phyloP scores from a whole-genome alignment of 176 grass and related monocot species.

The sorghum (Sorghum bicolor) region DNA sequence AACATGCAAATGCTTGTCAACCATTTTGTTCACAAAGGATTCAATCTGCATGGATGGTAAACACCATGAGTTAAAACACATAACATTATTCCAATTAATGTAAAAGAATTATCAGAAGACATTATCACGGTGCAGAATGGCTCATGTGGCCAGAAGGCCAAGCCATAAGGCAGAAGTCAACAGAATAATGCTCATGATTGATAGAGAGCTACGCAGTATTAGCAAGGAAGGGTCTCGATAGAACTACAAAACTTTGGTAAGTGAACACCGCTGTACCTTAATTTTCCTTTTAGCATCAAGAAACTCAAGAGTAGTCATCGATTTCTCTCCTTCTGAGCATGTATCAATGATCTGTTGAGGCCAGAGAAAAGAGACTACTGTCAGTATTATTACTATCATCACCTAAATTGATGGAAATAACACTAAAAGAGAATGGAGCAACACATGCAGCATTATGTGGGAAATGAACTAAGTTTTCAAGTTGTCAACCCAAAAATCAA shows the following conservation, averaged over 20 bases:
- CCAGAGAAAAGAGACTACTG: slow-evolving; percentile 23
- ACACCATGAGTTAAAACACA: slow-evolving; percentile 25
- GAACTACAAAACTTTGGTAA: slow-evolving; percentile 22
- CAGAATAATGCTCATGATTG: slow-evolving; percentile 15
- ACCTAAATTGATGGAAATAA: slow-evolving; percentile 26
- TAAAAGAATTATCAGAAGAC: slow-evolving; percentile 29
- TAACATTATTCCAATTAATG: not conserved
- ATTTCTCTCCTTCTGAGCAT: slow-evolving; percentile 88
- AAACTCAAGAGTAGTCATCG: slow-evolving; percentile 77
- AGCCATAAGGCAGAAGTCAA: not conserved
- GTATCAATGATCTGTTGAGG: slow-evolving; percentile 74
- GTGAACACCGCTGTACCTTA: slow-evolving; percentile 61
- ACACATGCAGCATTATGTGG: not conserved
- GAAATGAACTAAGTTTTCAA: slow-evolving; percentile 11
- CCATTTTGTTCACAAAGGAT: slow-evolving; percentile 80
- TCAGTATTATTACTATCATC: slow-evolving; percentile 37
- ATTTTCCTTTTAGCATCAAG: slow-evolving; percentile 88
- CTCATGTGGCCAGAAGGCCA: slow-evolving; percentile 1
- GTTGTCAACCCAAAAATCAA: not conserved
- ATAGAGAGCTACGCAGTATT: slow-evolving; percentile 8
- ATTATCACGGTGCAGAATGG: slow-evolving; percentile 10
- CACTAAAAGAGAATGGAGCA: slow-evolving; percentile 17
- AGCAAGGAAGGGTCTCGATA: slow-evolving; percentile 5
- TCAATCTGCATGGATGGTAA: slow-evolving; percentile 75
- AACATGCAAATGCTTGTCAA: slow-evolving; percentile 82